These are phyloP conservation scores for Sungouiozyma intestinalis DNA, from an alignment of 805 yeast species.

Conservation along the genomic window DNA sequence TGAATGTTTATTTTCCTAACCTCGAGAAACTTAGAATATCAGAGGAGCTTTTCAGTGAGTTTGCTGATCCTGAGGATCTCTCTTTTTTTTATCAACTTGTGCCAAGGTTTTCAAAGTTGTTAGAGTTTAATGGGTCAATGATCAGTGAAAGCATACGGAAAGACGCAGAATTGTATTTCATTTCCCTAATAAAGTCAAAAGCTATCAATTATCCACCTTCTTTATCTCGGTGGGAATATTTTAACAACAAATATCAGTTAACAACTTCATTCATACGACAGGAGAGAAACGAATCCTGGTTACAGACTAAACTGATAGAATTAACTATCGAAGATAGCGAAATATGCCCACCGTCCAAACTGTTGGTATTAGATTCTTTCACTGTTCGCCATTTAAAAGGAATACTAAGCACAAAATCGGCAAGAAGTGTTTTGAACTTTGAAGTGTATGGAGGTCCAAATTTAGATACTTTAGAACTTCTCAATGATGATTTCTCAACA, in stretches of 20 bases:
- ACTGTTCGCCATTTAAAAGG: constrained; percentile 20
- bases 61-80: constrained; percentile 4
- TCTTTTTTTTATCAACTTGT: constrained; percentile 29
- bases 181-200: constrained; percentile 35
- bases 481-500: constrained; percentile 15
- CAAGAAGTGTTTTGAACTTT: constrained; percentile 4
- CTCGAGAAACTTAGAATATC: constrained; percentile 38
- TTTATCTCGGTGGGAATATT: constrained; percentile 33
- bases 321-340: constrained; percentile 6
- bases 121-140: constrained; percentile 46
- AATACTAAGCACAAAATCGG: constrained; percentile 7
- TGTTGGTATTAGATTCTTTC: constrained; percentile 9
- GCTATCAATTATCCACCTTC: constrained; percentile 19
- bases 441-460: constrained; percentile 6
- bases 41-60: constrained; percentile 1
- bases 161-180: constrained; percentile 61
- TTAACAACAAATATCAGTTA: constrained; percentile 20
- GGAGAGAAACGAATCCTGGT: constrained; percentile 5
- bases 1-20: constrained; percentile 32
- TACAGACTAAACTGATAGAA: constrained; percentile 7
- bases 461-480: constrained; percentile 4
- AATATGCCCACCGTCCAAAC: not conserved
- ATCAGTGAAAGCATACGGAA: constrained; percentile 38
- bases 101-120: constrained; percentile 35
- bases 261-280: not conserved